Percentiles rank a stretch among this genome's conserved stretches.
Conservation (phyloP, 2,329 filamentous ascomycete species). For the Fusarium acutatum region DNA sequence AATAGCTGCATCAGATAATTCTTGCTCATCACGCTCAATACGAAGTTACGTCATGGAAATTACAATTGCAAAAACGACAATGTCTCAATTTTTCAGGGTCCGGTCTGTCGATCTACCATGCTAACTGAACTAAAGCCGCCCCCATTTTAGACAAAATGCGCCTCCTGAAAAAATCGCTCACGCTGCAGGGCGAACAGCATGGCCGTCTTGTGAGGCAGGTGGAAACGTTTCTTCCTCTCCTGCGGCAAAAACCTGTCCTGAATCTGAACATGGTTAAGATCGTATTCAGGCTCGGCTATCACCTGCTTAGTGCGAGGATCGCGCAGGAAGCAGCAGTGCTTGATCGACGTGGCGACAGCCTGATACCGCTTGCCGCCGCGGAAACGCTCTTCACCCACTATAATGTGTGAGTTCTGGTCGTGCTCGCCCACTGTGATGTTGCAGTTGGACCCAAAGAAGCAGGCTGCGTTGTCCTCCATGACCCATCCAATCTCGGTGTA, state of each 20-base stretch:
- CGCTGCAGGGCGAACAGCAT: slow-evolving; percentile 41
- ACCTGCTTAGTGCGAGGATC: slow-evolving; percentile 41
- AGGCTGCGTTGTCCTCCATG: slow-evolving; percentile 42
- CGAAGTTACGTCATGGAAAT: slow-evolving; percentile 7
- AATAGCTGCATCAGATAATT: not conserved
- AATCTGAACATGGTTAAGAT: slow-evolving; percentile 35
- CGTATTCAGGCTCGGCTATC: slow-evolving; percentile 37
- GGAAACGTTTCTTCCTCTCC: slow-evolving; percentile 43
- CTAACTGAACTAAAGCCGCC: not conserved
- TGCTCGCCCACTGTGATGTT: slow-evolving; percentile 41
- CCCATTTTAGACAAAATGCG: slow-evolving; percentile 25
- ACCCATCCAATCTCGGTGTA: slow-evolving; percentile 42
- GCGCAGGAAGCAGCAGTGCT: slow-evolving; percentile 41
- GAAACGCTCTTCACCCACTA: slow-evolving; percentile 41
- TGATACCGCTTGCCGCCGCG: slow-evolving; percentile 40
- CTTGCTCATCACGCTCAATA: not conserved
- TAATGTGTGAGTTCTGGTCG: slow-evolving; percentile 42
- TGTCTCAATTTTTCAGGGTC: not conserved
- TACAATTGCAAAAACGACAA: not conserved
- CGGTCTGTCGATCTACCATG: not conserved
- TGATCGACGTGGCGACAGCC: slow-evolving; percentile 40
- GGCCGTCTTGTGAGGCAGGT: slow-evolving; percentile 42
- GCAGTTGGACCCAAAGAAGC: slow-evolving; percentile 40
- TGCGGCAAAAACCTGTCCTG: slow-evolving; percentile 39
- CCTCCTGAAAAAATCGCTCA: slow-evolving; percentile 43